Evolutionary conservation across 2,329 filamentous ascomycete species (phyloP), one percentile per base, ranked within the genome.

Genomic region (Scedosporium aurantiacum): DNA sequence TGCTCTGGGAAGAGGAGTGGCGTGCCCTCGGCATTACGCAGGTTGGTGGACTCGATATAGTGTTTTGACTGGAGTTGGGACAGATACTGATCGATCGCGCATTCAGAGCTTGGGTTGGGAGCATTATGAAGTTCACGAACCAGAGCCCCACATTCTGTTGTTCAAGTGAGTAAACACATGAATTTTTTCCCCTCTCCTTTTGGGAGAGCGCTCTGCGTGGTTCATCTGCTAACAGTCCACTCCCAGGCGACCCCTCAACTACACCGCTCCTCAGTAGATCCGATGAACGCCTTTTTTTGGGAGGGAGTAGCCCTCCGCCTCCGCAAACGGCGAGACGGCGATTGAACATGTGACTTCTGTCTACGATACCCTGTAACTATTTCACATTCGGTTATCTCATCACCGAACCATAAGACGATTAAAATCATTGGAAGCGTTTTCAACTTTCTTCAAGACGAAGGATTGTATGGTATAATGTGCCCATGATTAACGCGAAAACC

Each of bases 1-100:
- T 99, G 67, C 78, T 99, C 64, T 97, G 93, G 92, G 94, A 99
- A 75, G 93, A 97, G 67, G 94, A 99, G 78, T 99, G 94, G 94
- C 87, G 94, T 75, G 91, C 89, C 41, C 82, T 99, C 70, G 94
- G 94, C 58, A 99, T 99, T 72, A 99, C 94, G 66, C 93, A 96
- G 86, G 91, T 96, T 78, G 57, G 80, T 65, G 50, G 43, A 37
- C 23, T 16, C 56, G 23, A 16, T 21, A 28, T 21, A 5, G 1
- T n/a, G 23, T n/a, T n/a, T 10, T 7, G 18, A 7, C 43, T 54
- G 16, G 14, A 7, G 16, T 16, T n/a, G 10, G 21, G 14, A 21
- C 18, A 23, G 18, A 8, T 61, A 12, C 37, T 28, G 28, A 43
- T 27, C 27, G 18, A 43, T 43, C 18, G 12, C 25, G 16, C 18